Evolutionary conservation across 805 yeast genomes (phyloP).

Genomic region (Kurtzmaniella fragi): DNA sequence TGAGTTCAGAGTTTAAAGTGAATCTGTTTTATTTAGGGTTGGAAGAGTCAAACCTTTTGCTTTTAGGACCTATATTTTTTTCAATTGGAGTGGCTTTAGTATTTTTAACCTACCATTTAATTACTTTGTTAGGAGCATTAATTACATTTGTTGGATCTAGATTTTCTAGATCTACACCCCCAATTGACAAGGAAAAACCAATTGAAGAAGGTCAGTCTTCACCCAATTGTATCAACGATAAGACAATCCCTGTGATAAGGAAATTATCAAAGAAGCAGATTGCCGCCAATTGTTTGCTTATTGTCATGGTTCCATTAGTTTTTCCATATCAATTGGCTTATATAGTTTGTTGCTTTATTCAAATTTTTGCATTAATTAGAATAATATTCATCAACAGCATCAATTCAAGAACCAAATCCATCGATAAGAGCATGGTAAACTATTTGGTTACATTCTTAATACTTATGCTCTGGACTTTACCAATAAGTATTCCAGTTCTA

Average conservation of each 20-base stretch:
- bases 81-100: slow-evolving; percentile 43
- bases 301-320: slow-evolving; percentile 48
- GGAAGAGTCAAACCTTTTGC: slow-evolving; percentile 49
- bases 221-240: no score
- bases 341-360: slow-evolving; percentile 54
- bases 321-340: slow-evolving; percentile 82
- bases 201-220: no score
- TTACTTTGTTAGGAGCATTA: slow-evolving; percentile 6
- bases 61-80: slow-evolving; percentile 55
- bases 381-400: slow-evolving; percentile 4
- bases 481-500: slow-evolving; percentile 72
- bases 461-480: slow-evolving; percentile 72
- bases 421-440: slow-evolving; percentile 37
- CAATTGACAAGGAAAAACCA: no score
- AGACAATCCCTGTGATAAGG: no score
- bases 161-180: background rate
- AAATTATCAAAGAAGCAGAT: slow-evolving; percentile 9
- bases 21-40: slow-evolving; percentile 68
- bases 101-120: slow-evolving; percentile 23
- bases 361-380: slow-evolving; percentile 47
- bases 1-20: slow-evolving; percentile 25
- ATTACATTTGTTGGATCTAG: background rate
- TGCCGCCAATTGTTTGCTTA: slow-evolving; percentile 33
- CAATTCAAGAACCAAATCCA: slow-evolving; percentile 2
- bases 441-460: slow-evolving; percentile 60